These are phyloP conservation scores for Fusarium papillatum DNA, from an alignment of 2,329 filamentous ascomycete species.

Conservation along the genomic window DNA sequence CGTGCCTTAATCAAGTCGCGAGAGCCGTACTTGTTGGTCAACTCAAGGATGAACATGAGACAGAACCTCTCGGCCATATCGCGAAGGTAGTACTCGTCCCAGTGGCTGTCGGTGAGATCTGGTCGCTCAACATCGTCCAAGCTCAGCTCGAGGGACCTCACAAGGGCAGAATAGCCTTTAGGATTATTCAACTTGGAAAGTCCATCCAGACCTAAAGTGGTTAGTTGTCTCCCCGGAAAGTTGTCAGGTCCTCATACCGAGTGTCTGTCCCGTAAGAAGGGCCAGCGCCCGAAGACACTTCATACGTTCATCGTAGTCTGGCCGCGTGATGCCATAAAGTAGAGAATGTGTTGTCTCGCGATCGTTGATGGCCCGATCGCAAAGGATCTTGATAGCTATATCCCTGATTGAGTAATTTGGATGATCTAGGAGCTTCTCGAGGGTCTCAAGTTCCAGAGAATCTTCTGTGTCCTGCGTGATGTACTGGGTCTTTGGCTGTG, in stretches of 20 bases:
- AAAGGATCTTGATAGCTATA: conserved; percentile 72
- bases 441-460: conserved; percentile 74
- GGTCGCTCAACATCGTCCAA: conserved; percentile 64
- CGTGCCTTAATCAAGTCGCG: conserved; percentile 71
- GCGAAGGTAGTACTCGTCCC: conserved; percentile 74
- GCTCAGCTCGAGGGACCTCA: conserved; percentile 71
- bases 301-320: conserved; percentile 71
- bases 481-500: conserved; percentile 77
- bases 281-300: conserved; percentile 68
- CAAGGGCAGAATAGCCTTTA: conserved; percentile 68
- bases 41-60: conserved; percentile 68
- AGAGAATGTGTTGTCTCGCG: conserved; percentile 61
- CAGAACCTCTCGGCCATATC: conserved; percentile 73
- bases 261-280: conserved; percentile 62
- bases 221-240: conserved; percentile 23
- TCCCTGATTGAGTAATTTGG: conserved; percentile 81
- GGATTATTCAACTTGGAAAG: conserved; percentile 63
- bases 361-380: conserved; percentile 72
- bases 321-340: conserved; percentile 69
- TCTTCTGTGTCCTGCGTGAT: conserved; percentile 84
- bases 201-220: conserved; percentile 48
- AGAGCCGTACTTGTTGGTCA: conserved; percentile 71
- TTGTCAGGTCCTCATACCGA: conserved; percentile 38
- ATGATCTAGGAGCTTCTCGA: conserved; percentile 76
- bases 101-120: conserved; percentile 66